Evolutionary conservation across 139 green algal genomes (phyloP).

Genomic region (Coccomyxa sp.): DNA sequence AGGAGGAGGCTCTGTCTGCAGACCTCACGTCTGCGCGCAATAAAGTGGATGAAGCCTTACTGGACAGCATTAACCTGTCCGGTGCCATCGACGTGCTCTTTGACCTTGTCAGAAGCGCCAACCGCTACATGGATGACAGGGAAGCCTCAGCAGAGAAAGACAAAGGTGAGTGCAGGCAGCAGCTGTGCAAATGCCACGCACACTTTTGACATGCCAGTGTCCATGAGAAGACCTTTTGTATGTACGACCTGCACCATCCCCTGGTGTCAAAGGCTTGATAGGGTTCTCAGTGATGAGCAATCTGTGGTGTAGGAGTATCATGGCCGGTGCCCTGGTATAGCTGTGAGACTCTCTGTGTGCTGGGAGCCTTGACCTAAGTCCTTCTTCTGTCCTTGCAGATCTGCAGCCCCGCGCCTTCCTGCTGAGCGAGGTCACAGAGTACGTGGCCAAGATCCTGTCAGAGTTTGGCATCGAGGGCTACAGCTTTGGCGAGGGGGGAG

Average conservation of each 20-base stretch:
- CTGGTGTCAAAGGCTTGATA: not conserved
- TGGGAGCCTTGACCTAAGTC: not conserved
- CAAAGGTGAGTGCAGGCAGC: not conserved
- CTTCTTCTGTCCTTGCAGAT: slow-evolving; percentile 16
- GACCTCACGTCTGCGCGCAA: slow-evolving; percentile 33
- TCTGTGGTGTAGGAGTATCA: too few species aligned
- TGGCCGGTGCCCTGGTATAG: too few species aligned
- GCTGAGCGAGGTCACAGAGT: slow-evolving; percentile 62
- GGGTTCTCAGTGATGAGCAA: not conserved
- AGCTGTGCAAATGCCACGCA: not conserved
- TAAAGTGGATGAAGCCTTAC: slow-evolving; percentile 68
- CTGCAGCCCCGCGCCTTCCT: slow-evolving; percentile 62
- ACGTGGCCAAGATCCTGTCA: slow-evolving; percentile 76
- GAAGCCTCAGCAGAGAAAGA: not conserved
- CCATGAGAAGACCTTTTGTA: not conserved
- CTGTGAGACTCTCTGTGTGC: too few species aligned
- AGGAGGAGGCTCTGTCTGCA: slow-evolving; percentile 57
- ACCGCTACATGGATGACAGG: slow-evolving; percentile 72
- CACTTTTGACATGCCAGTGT: not conserved
- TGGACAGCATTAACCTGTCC: slow-evolving; percentile 93
- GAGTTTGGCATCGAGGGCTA: slow-evolving; percentile 67
- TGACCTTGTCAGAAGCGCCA: slow-evolving; percentile 75
- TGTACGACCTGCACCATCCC: not conserved
- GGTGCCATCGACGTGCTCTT: slow-evolving; percentile 71
- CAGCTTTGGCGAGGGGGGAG: not conserved